Conservation (phyloP, 257 asterid genomes). For the Capsicum chinense region DNA sequence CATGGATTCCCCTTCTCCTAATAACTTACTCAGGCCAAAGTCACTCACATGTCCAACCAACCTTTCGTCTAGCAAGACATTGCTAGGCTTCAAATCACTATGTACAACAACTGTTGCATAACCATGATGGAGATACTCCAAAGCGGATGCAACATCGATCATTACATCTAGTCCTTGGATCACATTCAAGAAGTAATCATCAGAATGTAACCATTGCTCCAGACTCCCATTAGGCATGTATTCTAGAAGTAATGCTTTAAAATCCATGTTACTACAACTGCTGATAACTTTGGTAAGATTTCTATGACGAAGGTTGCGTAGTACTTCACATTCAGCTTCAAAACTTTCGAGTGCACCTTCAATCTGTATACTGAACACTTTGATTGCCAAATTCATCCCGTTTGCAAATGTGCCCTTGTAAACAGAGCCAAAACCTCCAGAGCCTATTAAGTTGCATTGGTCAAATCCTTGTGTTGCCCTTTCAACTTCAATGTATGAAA, state of each 20-base stretch:
- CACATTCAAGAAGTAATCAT: neutral
- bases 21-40: neutral
- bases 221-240: slow-evolving; percentile 1
- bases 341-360: slow-evolving; percentile 1
- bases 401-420: neutral
- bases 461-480: neutral
- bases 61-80: neutral
- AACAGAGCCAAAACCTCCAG: slow-evolving; percentile 12
- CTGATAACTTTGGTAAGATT: slow-evolving; percentile 4
- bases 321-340: neutral
- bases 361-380: neutral
- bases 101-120: neutral
- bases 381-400: neutral
- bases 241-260: neutral
- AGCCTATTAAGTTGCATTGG: slow-evolving; percentile 14
- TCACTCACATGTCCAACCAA: slow-evolving; percentile 19
- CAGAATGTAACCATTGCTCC: neutral
- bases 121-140: slow-evolving; percentile 24
- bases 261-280: neutral
- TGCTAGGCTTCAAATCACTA: neutral
- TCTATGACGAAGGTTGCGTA: neutral
- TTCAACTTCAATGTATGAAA: neutral
- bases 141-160: neutral
- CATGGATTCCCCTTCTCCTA: neutral
- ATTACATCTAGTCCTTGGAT: neutral